phyloP scores from a whole-genome alignment of 2,329 filamentous ascomycete species.

The Colletotrichum gigasporum region DNA sequence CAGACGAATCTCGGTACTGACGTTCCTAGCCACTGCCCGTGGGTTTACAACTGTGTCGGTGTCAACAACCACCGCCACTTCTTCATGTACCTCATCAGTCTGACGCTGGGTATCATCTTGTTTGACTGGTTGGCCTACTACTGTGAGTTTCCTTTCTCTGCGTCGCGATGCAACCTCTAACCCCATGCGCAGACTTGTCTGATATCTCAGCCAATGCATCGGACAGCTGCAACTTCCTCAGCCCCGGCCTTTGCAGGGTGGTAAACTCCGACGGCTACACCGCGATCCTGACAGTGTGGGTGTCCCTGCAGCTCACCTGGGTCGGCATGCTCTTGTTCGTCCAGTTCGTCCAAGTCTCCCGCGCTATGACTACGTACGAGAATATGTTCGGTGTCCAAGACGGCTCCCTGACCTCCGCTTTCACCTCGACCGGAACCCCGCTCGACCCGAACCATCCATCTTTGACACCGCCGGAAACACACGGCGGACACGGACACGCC shows the following conservation, averaged over 20 bases:
- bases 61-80: slow-evolving; percentile 98
- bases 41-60: slow-evolving; percentile 96
- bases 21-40: slow-evolving; percentile 84
- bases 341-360: slow-evolving; percentile 90
- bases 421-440: slow-evolving; percentile 81
- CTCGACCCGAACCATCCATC: slow-evolving; percentile 74
- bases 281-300: slow-evolving; percentile 82
- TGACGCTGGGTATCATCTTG: slow-evolving; percentile 78
- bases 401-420: slow-evolving; percentile 72
- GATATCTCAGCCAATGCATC: slow-evolving; percentile 62
- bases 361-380: slow-evolving; percentile 95
- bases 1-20: background rate
- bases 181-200: slow-evolving; percentile 66
- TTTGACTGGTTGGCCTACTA: slow-evolving; percentile 78
- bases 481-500: slow-evolving; percentile 41
- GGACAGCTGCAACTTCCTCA: slow-evolving; percentile 77
- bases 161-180: slow-evolving; percentile 37
- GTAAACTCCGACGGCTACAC: slow-evolving; percentile 87
- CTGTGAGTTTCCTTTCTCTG: slow-evolving; percentile 61
- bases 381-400: slow-evolving; percentile 87
- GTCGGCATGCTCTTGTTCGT: slow-evolving; percentile 97
- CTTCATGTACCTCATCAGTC: slow-evolving; percentile 83
- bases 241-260: slow-evolving; percentile 77
- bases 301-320: slow-evolving; percentile 87
- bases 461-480: slow-evolving; percentile 60